A percentile compares a stretch with the other conserved stretches of the same genome.
Evolutionary conservation across 306 rosid species (phyloP).

Genomic region (Vigna angularis): DNA sequence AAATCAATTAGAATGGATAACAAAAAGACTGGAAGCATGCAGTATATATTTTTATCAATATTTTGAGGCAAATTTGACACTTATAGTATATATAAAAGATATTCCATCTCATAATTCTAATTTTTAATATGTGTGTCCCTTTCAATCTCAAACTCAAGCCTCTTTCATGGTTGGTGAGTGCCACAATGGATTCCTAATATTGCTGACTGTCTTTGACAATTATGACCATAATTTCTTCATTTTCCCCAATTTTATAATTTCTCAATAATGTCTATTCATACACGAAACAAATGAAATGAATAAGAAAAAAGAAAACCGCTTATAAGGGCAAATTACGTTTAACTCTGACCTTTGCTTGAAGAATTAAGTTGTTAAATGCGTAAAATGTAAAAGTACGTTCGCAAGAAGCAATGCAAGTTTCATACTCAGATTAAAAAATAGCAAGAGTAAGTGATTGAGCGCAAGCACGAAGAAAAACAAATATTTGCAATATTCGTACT

Average conservation of each 20-base stretch:
- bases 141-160: slow-evolving; percentile 46
- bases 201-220: slow-evolving; percentile 43
- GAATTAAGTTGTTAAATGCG: not conserved
- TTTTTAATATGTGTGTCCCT: slow-evolving; percentile 12
- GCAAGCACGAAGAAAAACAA: not conserved
- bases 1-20: not conserved
- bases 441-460: not conserved
- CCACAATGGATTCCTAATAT: slow-evolving; percentile 38
- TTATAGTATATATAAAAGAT: not conserved
- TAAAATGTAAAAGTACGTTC: not conserved
- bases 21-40: too few relatives aligned
- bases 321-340: slow-evolving; percentile 1
- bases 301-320: not conserved
- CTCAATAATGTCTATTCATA: slow-evolving; percentile 13
- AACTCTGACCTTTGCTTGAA: slow-evolving; percentile 33
- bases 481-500: too few relatives aligned
- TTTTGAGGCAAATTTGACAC: not conserved
- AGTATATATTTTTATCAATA: not conserved
- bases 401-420: not conserved
- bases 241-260: slow-evolving; percentile 3
- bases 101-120: not conserved
- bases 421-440: not conserved
- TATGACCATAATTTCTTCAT: slow-evolving; percentile 24
- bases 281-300: slow-evolving; percentile 19
- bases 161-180: slow-evolving; percentile 50